A percentile compares a stretch with the other conserved stretches of the same genome.
phyloP scores from a whole-genome alignment of 2,329 filamentous ascomycete genomes.

The Cadophora luteo-olivacea region DNA sequence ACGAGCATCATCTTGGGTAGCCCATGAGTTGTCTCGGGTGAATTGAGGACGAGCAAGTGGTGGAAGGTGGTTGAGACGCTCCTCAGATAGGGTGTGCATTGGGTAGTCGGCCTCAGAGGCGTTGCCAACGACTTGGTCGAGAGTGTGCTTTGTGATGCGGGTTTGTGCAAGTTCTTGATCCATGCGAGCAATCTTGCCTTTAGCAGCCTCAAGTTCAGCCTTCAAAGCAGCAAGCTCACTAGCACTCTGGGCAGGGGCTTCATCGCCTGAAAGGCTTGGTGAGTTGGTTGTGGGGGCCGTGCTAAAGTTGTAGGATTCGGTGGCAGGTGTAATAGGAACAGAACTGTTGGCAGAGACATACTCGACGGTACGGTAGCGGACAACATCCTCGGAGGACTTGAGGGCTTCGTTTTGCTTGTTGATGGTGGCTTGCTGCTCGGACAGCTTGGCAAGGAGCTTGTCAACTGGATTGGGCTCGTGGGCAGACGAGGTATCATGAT shows the following conservation, averaged over 20 bases:
- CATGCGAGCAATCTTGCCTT: slow-evolving; percentile 73
- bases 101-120: slow-evolving; percentile 52
- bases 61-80: slow-evolving; percentile 36
- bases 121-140: slow-evolving; percentile 60
- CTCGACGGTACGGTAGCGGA: slow-evolving; percentile 47
- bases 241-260: slow-evolving; percentile 40
- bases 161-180: slow-evolving; percentile 74
- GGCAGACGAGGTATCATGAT: slow-evolving; percentile 49
- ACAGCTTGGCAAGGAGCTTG: slow-evolving; percentile 73
- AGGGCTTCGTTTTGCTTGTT: slow-evolving; percentile 64
- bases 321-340: slow-evolving; percentile 67
- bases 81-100: slow-evolving; percentile 39
- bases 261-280: slow-evolving; percentile 56
- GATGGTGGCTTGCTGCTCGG: slow-evolving; percentile 71
- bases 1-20: slow-evolving; percentile 57
- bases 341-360: slow-evolving; percentile 61
- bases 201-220: slow-evolving; percentile 73
- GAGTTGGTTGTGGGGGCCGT: slow-evolving; percentile 58
- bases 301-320: slow-evolving; percentile 55
- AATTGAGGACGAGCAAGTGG: slow-evolving; percentile 47
- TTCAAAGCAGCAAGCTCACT: slow-evolving; percentile 73
- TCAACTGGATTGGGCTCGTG: slow-evolving; percentile 66
- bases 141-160: slow-evolving; percentile 64
- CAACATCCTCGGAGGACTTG: slow-evolving; percentile 44
- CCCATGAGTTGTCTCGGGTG: slow-evolving; percentile 57